A percentile compares a stretch with the other conserved stretches of the same genome.
Evolutionary conservation across 1,139 yeast species (phyloP).

Genomic region (Suhomyces bolitotheri): DNA sequence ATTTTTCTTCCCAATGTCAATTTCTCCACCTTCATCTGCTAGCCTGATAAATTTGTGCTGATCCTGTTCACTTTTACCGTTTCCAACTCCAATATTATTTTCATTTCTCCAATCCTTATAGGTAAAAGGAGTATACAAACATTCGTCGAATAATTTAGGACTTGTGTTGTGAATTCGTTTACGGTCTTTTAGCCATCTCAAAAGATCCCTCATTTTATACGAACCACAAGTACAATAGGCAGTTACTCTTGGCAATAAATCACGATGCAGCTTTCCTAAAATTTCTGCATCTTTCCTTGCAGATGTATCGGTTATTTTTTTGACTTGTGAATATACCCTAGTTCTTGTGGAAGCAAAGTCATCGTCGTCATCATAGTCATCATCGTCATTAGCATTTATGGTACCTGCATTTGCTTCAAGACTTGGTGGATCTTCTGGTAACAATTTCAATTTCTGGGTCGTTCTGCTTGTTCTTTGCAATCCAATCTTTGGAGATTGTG

Average conservation of each 20-base stretch:
- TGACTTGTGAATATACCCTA: slow-evolving; percentile 79
- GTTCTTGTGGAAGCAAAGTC: slow-evolving; percentile 28
- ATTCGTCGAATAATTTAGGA: slow-evolving; percentile 90
- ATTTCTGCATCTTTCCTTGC: slow-evolving; percentile 95
- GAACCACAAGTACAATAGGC: slow-evolving; percentile 96
- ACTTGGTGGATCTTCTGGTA: slow-evolving; percentile 74
- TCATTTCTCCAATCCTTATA: slow-evolving; percentile 75
- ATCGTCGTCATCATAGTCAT: slow-evolving; percentile 34
- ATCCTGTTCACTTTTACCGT: slow-evolving; percentile 21
- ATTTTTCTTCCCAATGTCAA: slow-evolving; percentile 74
- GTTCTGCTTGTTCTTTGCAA: slow-evolving; percentile 89
- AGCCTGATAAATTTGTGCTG: slow-evolving; percentile 58
- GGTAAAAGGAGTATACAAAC: slow-evolving; percentile 86
- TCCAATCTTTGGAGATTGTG: slow-evolving; percentile 55
- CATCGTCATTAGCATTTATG: slow-evolving; percentile 25
- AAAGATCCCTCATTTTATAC: slow-evolving; percentile 81
- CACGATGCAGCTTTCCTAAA: slow-evolving; percentile 86
- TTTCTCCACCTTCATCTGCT: slow-evolving; percentile 94
- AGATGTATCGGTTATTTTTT: slow-evolving; percentile 82
- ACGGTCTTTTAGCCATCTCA: slow-evolving; percentile 81
- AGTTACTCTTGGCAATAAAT: slow-evolving; percentile 81
- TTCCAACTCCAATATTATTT: slow-evolving; percentile 21
- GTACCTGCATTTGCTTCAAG: slow-evolving; percentile 21
- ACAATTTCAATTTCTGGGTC: slow-evolving; percentile 77
- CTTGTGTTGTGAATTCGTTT: slow-evolving; percentile 72